Conservation (phyloP, 768 basidiomycete genomes). For the Lentinula raphanica region DNA sequence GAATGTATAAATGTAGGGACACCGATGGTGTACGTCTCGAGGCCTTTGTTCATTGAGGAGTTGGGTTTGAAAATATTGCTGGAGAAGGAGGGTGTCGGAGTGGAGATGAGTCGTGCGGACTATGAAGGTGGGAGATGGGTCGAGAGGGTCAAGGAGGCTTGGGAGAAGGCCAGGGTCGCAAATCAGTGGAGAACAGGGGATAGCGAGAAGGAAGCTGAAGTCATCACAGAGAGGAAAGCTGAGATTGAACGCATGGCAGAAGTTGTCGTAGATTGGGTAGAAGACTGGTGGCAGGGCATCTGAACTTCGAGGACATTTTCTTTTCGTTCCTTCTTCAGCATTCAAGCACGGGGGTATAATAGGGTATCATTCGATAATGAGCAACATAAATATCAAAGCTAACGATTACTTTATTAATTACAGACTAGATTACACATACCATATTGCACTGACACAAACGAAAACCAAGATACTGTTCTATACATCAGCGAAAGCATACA, state of each 20-base stretch:
- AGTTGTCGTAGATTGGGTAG: slow-evolving; percentile 48
- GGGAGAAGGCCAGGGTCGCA: slow-evolving; percentile 36
- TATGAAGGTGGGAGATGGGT: slow-evolving; percentile 80
- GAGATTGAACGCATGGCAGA: slow-evolving; percentile 44
- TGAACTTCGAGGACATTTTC: neutral
- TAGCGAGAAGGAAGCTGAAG: slow-evolving; percentile 11
- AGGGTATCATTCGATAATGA: neutral
- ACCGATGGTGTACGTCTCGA: slow-evolving; percentile 74
- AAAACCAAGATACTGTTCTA: neutral
- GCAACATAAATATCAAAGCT: too few species aligned
- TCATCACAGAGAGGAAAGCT: slow-evolving; percentile 33
- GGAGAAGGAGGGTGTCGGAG: slow-evolving; percentile 57
- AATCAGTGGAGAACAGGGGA: slow-evolving; percentile 42
- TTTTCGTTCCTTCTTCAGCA: too few species aligned
- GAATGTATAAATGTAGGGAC: slow-evolving; percentile 75
- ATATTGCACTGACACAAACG: neutral
- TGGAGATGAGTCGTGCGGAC: slow-evolving; percentile 57
- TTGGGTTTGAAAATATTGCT: slow-evolving; percentile 67
- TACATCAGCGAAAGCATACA: neutral
- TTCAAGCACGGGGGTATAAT: neutral
- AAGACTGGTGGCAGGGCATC: slow-evolving; percentile 23
- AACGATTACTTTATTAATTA: neutral
- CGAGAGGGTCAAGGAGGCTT: slow-evolving; percentile 51
- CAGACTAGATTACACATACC: neutral
- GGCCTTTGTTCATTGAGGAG: slow-evolving; percentile 79